These are phyloP conservation scores for Arthrobotrys musiformis DNA, from an alignment of 2,329 filamentous ascomycete species.

Conservation along the genomic window DNA sequence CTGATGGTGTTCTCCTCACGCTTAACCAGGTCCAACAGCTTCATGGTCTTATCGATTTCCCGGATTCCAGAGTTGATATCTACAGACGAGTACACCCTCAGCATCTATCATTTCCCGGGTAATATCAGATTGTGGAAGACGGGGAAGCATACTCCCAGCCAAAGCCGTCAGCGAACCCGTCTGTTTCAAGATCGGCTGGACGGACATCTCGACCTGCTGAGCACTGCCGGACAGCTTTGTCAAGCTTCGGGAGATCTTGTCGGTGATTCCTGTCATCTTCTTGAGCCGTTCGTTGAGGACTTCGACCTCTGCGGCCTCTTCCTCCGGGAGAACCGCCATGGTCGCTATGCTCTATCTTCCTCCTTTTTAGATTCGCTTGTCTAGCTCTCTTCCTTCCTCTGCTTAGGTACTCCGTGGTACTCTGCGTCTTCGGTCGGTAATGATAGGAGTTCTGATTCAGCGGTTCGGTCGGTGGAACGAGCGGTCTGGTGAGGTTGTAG, in stretches of 20 bases:
- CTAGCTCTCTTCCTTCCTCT: not conserved
- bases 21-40: conserved; percentile 91
- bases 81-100: conserved; percentile 60
- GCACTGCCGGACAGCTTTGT: conserved; percentile 85
- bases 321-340: conserved; percentile 64
- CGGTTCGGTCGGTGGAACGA: not conserved
- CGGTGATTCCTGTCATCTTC: conserved; percentile 91
- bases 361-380: not conserved
- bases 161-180: conserved; percentile 89
- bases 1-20: conserved; percentile 92
- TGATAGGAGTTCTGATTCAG: not conserved
- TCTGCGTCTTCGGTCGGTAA: not conserved
- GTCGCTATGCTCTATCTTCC: not conserved
- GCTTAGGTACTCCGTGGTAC: not conserved
- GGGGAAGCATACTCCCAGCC: conserved; percentile 73
- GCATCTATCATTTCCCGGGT: not conserved
- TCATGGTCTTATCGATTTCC: conserved; percentile 86
- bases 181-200: conserved; percentile 90
- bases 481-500: not conserved
- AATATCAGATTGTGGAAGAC: not conserved
- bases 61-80: conserved; percentile 86
- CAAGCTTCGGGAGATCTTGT: conserved; percentile 92
- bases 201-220: conserved; percentile 89
- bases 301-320: conserved; percentile 77
- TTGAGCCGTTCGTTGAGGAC: conserved; percentile 79